These are phyloP conservation scores for Paragyromitra xinjiangensis DNA, from an alignment of 495 filamentous ascomycete genomes.

Conservation along the genomic window DNA sequence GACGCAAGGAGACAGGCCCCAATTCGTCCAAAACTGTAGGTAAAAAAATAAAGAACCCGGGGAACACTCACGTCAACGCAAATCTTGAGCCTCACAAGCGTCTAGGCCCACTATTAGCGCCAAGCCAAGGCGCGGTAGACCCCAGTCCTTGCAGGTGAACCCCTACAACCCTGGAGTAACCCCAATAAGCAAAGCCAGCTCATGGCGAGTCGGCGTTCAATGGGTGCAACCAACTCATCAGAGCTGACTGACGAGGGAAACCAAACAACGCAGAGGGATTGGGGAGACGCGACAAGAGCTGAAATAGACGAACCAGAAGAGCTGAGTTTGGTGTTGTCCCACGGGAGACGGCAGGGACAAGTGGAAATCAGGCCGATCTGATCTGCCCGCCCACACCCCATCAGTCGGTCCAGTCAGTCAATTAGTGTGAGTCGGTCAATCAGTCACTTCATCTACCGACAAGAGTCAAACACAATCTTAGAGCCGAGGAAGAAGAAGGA, in stretches of 20 bases:
- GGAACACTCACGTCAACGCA: neutral
- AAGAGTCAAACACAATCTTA: slow-evolving; percentile 14
- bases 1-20: neutral
- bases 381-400: neutral
- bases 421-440: neutral
- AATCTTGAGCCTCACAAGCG: slow-evolving; percentile 22
- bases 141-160: slow-evolving; percentile 16
- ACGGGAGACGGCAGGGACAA: slow-evolving; percentile 22
- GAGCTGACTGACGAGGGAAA: slow-evolving; percentile 4
- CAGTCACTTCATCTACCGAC: slow-evolving; percentile 10
- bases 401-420: slow-evolving; percentile 1
- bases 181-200: slow-evolving; percentile 28
- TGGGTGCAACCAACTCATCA: slow-evolving; percentile 1
- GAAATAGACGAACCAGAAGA: slow-evolving; percentile 1
- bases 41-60: neutral
- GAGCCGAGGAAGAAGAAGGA: neutral
- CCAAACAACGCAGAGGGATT: slow-evolving; percentile 31
- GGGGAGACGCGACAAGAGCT: slow-evolving; percentile 16
- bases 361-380: neutral
- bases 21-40: neutral
- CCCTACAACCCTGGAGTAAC: slow-evolving; percentile 18
- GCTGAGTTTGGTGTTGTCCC: neutral
- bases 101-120: neutral
- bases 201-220: slow-evolving; percentile 8
- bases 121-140: neutral